Conservation (phyloP, 139 green algal species). For the Tetratostichococcus sp. region DNA sequence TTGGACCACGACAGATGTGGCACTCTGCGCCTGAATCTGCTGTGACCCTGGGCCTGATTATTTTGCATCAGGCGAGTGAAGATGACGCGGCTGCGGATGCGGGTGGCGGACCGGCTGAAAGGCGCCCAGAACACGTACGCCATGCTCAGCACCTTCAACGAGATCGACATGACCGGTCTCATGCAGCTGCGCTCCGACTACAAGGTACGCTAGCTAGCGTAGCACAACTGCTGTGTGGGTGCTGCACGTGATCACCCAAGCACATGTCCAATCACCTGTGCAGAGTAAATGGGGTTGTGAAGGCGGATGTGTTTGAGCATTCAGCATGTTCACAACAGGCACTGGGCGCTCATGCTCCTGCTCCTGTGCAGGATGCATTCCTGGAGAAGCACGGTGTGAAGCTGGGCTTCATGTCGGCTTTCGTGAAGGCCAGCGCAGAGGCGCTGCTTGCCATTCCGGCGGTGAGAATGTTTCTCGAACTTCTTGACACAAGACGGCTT, state of each 20-base stretch:
- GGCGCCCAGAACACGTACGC: constrained; percentile 96
- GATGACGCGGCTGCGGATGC: constrained; percentile 91
- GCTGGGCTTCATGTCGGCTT: constrained; percentile 98
- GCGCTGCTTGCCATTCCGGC: constrained; percentile 84
- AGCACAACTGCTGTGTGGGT: background rate
- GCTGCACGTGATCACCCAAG: too few species aligned
- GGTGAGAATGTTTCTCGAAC: too few species aligned
- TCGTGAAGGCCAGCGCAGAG: constrained; percentile 87
- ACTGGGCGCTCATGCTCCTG: too few species aligned
- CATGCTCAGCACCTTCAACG: constrained; percentile 98
- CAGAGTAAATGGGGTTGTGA: too few species aligned
- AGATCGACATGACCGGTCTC: constrained; percentile 98
- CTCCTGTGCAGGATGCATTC: constrained; percentile 94
- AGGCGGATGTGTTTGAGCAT: too few species aligned
- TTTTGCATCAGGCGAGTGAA: constrained; percentile 83
- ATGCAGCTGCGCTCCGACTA: constrained; percentile 81
- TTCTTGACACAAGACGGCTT: too few species aligned
- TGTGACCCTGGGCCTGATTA: too few species aligned
- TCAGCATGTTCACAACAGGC: too few species aligned
- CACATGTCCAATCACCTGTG: too few species aligned
- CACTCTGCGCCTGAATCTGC: too few species aligned
- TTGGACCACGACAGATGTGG: too few species aligned
- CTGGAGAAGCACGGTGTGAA: constrained; percentile 96
- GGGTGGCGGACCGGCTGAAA: constrained; percentile 93
- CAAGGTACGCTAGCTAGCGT: constrained; percentile 80